Evolutionary conservation across 306 rosid species (phyloP).

Genomic region (Argentina anserina): DNA sequence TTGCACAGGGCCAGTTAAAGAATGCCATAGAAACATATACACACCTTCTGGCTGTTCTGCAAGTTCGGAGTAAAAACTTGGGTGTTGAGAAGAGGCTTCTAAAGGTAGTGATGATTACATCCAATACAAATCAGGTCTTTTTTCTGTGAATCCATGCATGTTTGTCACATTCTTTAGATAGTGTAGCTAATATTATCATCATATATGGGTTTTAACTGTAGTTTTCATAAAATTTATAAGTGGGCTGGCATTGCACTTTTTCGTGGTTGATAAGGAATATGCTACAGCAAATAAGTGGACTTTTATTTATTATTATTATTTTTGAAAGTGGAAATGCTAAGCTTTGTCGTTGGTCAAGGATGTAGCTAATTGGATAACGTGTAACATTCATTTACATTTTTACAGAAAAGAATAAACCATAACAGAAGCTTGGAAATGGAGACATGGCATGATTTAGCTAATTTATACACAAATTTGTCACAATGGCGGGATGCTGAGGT

Average conservation of each 20-base stretch:
- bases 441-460: slow-evolving; percentile 86
- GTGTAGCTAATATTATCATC: background rate
- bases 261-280: background rate
- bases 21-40: slow-evolving; percentile 64
- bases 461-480: slow-evolving; percentile 58
- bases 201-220: background rate
- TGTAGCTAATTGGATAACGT: background rate
- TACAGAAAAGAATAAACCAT: slow-evolving; percentile 47
- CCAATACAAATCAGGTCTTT: background rate
- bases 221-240: background rate
- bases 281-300: background rate
- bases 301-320: too few species aligned
- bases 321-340: too few species aligned
- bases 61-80: slow-evolving; percentile 57
- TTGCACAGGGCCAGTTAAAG: slow-evolving; percentile 72
- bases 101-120: slow-evolving; percentile 41
- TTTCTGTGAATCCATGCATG: background rate
- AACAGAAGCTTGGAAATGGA: slow-evolving; percentile 80
- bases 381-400: slow-evolving; percentile 12
- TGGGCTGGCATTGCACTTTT: background rate
- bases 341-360: too few species aligned
- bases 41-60: slow-evolving; percentile 80
- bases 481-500: slow-evolving; percentile 86
- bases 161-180: background rate
- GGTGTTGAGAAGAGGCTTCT: slow-evolving; percentile 46